phyloP scores from a whole-genome alignment of 352 stramenopile species.

The Plasmopara muralis region DNA sequence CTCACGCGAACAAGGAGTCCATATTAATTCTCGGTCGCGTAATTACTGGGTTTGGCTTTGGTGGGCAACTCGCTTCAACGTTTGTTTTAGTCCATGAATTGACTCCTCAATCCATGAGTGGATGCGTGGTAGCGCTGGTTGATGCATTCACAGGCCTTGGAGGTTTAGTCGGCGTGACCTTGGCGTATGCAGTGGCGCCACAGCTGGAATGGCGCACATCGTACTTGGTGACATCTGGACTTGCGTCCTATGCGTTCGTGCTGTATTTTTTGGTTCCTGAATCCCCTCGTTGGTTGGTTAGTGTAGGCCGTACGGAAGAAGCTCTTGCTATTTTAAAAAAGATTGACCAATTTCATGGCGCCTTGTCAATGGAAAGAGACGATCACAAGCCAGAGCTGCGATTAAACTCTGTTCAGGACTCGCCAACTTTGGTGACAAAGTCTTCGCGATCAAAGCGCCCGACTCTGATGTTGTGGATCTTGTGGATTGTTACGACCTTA shows the following conservation, averaged over 20 bases:
- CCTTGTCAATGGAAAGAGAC: neutral
- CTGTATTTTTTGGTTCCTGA: conserved; percentile 26
- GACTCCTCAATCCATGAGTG: conserved; percentile 20
- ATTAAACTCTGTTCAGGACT: conserved; percentile 7
- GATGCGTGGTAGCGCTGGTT: conserved; percentile 29
- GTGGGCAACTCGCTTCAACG: conserved; percentile 29
- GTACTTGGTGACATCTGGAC: conserved; percentile 18
- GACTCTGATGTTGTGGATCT: conserved; percentile 6
- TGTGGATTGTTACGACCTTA: conserved; percentile 18
- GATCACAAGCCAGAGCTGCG: conserved; percentile 4
- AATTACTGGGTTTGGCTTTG: conserved; percentile 27
- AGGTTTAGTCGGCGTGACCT: conserved; percentile 23
- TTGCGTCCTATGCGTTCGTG: conserved; percentile 23
- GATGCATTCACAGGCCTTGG: conserved; percentile 36
- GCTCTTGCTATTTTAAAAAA: conserved; percentile 15
- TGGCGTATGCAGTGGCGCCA: conserved; percentile 26
- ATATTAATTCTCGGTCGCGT: conserved; percentile 30
- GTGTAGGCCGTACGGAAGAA: conserved; percentile 25
- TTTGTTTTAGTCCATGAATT: conserved; percentile 34
- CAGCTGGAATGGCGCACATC: conserved; percentile 28
- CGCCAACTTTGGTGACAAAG: conserved; percentile 3
- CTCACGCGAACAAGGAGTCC: conserved; percentile 12
- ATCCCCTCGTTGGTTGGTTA: conserved; percentile 40
- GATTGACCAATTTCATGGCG: conserved; percentile 9
- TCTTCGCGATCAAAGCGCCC: conserved; percentile 1